Evolutionary conservation across 2,329 filamentous ascomycete genomes (phyloP), one percentile per base, ranked within the genome.

Genomic region (Fusarium sp.): DNA sequence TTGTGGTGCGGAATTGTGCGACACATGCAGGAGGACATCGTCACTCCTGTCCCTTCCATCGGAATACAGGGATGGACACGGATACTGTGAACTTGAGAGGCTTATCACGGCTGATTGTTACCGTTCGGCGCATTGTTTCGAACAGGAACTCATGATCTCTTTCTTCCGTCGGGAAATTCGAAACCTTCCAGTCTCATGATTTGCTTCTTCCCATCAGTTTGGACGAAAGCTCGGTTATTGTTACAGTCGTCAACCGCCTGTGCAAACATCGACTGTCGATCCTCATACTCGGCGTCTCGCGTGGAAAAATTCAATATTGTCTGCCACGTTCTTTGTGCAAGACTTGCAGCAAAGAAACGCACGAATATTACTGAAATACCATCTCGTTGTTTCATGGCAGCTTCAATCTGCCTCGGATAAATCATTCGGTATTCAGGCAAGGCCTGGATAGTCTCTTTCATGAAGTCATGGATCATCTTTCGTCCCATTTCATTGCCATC

Each of bases 1-100:
- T 63, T 62, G 53, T 38, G 26, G 26, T 56, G 51, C 51, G 38
- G 51, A 62, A 56, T 53, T 67, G 67, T 72, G 69, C 64, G 52
- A 73, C 69, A 59, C 60, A 72, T 62, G 48, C 42, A 47, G 36
- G 47, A 59, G 62, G 45, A 50, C 21, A 39, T 49, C 46, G 49
- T 48, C 54, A 53, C 32, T 54, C 39, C 46, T 40, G 45, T 42
- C 38, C 45, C 47, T 50, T 48, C 40, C 44, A 36, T 49, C 30
- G 55, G 28, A 40, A 48, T 48, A 44, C 44, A 60, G 28, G 30
- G 47, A 57, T 42, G 56, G 47, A 62, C 43, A 47, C 51, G 21
- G 55, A 61, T 45, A 56, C 61, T 47, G 51, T 46, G 45, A 47
- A 20, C 44, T 30, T 34, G 39, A 46, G 39, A 43, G 43, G 34